Base-by-base conservation (phyloP, 352 stramenopile genomes). In the Aphanomyces euteiches region DNA sequence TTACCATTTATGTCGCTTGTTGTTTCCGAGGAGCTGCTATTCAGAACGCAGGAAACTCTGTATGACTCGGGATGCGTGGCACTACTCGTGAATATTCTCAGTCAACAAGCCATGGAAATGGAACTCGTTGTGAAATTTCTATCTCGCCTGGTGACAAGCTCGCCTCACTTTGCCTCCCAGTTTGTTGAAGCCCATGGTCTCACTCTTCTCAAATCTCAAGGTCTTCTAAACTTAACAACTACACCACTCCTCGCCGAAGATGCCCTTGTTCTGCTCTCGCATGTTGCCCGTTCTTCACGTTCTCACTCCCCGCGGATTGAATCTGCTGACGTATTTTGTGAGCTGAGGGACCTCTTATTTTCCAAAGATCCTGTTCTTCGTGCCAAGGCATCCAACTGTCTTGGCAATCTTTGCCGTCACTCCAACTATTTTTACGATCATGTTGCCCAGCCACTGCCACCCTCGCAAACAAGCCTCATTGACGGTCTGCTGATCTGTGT, bases 361-460 rank as follows among this genome's bases (percentile, higher is more conserved):
- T 82, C 93, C 53, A 64, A 69, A 0, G 84, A 95, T 63, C 70
- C 87, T 3, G 88, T 89, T 76, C 85, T 98, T 3, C 79, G 91
- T 5, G 83, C 90, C 8, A 97, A 96, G 72, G 75, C 81, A 1
- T 89, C 96, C 58, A 97, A 98, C 66, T 95, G 95, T 58, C 80
- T 98, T 43, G 93, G 93, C 7, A 98, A 98, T 54, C 79, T 98
- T 15, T 97, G 91, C 60, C 83, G 89, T 10, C 90, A 98, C 74
- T 96, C 88, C n/a, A 87, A 81, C 5, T 71, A 84, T 15, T 97
- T 97, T 63, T 98, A 97, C 65, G 72, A 76, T 3, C 77, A 84
- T 10, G 84, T 98, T 8, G 68, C 74, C 28, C 61, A 56, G 37
- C 58, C 64, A 4, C 69, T 66, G 36, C 37, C 38, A 37, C 53